Evolutionary conservation across 495 filamentous ascomycete species (phyloP), one percentile per base, ranked within the genome.

Genomic region (Daldinia bambusicola): DNA sequence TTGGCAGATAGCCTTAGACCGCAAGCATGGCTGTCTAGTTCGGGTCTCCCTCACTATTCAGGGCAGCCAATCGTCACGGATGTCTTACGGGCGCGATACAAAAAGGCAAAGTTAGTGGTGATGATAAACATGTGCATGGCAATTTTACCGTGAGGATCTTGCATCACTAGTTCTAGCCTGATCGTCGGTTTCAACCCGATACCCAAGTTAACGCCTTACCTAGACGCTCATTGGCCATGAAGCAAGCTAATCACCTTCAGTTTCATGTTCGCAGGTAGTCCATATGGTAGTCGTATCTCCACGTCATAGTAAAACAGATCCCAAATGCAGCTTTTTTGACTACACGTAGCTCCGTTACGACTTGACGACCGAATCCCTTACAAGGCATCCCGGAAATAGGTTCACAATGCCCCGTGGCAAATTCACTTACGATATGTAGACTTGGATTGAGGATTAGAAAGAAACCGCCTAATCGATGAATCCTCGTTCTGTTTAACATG

Each of bases 251-350:
- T 48, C 9, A 20, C 16, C 43, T 48, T 48, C 43, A 12, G 43
- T 1, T 18, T 45, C 20, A 22, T 22, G 43, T 22, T 22, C 9
- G 22, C 12, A 7, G 43, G 12, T 16, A 12, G 18, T 9, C 43
- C 12, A 18, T 48, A 22, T 48, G 43, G 43, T 13, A 13, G 16
- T 22, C 43, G 14, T 10, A 10, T 22, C 10, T 48, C 43, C 43
- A 48, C 43, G 43, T 48, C 43, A 48, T 48, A 48, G 9, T 8
- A 48, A 9, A 48, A 48, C 16, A 48, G 43, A 48, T 48, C 20
- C 43, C 8, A 48, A 48, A 48, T 48, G 43, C 43, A 22, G 4
- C 18, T 20, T 22, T 10, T 48, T 48, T 48, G 8, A 10, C 8
- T 48, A 22, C 43, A 4, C 20, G 18, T 9, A 48, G 18, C 43